phyloP scores from a whole-genome alignment of 2,329 filamentous ascomycete species.

The Byssothecium circinans region DNA sequence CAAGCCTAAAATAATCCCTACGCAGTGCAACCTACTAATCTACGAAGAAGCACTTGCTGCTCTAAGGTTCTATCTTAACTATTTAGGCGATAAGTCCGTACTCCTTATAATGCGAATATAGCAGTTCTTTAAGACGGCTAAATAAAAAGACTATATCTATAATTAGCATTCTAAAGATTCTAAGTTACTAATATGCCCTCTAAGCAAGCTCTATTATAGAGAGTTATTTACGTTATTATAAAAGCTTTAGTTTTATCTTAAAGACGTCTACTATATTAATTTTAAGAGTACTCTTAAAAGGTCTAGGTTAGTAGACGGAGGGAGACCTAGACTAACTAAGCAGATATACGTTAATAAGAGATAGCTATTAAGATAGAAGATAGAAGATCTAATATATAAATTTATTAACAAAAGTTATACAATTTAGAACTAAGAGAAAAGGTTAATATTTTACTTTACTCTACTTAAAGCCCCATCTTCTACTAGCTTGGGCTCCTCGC shows the following conservation, averaged over 20 bases:
- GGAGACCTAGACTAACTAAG: conserved; percentile 8
- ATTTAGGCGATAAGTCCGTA: conserved; percentile 12
- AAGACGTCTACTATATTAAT: conserved; percentile 10
- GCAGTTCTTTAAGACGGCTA: conserved; percentile 6
- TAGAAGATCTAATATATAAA: conserved; percentile 10
- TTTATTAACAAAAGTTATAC: conserved; percentile 12
- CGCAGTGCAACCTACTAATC: conserved; percentile 8
- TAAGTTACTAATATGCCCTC: conserved; percentile 9
- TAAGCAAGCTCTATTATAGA: conserved; percentile 12
- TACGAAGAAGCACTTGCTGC: conserved; percentile 10
- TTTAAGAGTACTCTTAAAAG: conserved; percentile 13
- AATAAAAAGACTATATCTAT: conserved; percentile 13
- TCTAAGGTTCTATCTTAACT: conserved; percentile 8
- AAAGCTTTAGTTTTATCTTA: conserved; percentile 12
- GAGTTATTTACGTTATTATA: conserved; percentile 13
- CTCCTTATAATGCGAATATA: conserved; percentile 8
- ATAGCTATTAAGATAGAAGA: conserved; percentile 6
- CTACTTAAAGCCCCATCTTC: conserved; percentile 10
- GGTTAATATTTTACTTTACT: conserved; percentile 4
- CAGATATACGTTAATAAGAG: conserved; percentile 4
- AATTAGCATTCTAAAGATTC: conserved; percentile 14
- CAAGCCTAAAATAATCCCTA: conserved; percentile 11
- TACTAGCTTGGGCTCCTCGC: conserved; percentile 2
- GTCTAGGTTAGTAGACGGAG: conserved; percentile 8
- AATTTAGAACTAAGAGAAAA: conserved; percentile 9